Percentiles rank a stretch among this genome's conserved stretches.
Evolutionary conservation across 306 rosid species (phyloP).

Genomic region (Dryas octopetala): DNA sequence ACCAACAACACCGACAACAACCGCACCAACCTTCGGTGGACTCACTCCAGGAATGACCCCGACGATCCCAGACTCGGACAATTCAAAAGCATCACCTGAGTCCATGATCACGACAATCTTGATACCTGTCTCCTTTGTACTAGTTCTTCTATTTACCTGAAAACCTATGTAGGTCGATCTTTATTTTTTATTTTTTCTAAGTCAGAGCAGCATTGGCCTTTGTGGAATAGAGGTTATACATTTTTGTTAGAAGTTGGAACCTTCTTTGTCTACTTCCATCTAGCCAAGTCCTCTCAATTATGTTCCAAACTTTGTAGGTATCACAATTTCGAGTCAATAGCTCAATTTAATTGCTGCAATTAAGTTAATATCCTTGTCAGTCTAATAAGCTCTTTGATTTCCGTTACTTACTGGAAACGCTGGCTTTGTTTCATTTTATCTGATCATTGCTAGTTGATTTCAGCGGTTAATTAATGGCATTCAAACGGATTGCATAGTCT

Average conservation of each 20-base stretch:
- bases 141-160: constrained; percentile 31
- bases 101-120: constrained; percentile 16
- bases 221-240: constrained; percentile 41
- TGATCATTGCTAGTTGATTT: too few species aligned
- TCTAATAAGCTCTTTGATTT: not conserved
- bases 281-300: constrained; percentile 6
- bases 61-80: constrained; percentile 23
- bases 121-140: constrained; percentile 18
- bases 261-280: constrained; percentile 35
- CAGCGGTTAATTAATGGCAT: too few species aligned
- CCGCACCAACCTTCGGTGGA: constrained; percentile 21
- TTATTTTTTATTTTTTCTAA: not conserved
- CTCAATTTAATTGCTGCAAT: not conserved
- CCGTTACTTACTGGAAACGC: too few species aligned
- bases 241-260: constrained; percentile 66
- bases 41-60: constrained; percentile 31
- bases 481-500: too few species aligned
- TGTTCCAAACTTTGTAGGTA: too few species aligned
- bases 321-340: not conserved
- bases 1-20: constrained; percentile 39
- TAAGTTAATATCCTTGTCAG: not conserved
- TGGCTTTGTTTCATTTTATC: too few species aligned
- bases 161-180: constrained; percentile 22
- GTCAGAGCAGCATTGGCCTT: constrained; percentile 11
- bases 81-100: constrained; percentile 27